Evolutionary conservation across 768 basidiomycete species (phyloP).

Genomic region (Podaxis carcinomalis): DNA sequence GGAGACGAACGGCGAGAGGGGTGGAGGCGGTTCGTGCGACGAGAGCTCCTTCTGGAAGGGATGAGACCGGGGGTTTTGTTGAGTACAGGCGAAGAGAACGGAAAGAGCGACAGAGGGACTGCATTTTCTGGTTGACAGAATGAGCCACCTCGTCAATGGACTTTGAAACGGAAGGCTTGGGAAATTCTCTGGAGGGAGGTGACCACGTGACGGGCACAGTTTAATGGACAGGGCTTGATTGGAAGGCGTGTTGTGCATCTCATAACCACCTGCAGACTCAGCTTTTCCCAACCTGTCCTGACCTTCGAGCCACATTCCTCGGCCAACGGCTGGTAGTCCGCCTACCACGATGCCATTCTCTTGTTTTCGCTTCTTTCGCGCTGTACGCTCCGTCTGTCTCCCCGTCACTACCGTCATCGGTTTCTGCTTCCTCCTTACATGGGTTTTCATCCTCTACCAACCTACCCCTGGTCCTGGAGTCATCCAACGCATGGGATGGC

Average conservation of each 20-base stretch:
- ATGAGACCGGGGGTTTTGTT: constrained; percentile 27
- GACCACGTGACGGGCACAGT: not conserved
- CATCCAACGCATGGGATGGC: constrained; percentile 80
- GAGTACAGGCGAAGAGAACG: constrained; percentile 31
- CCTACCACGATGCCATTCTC: constrained; percentile 33
- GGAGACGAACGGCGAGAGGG: constrained; percentile 68
- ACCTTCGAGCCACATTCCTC: not conserved
- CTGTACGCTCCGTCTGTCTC: constrained; percentile 47
- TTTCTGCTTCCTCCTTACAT: constrained; percentile 71
- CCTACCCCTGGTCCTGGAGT: constrained; percentile 69
- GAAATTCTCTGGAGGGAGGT: not conserved
- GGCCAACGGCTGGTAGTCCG: constrained; percentile 7
- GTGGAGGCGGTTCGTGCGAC: constrained; percentile 66
- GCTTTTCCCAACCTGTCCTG: not conserved
- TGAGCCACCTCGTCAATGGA: not conserved
- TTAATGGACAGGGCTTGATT: constrained; percentile 1
- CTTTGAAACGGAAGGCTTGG: not conserved
- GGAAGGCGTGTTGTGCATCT: constrained; percentile 6
- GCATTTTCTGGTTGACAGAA: constrained; percentile 22
- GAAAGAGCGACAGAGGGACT: constrained; percentile 27
- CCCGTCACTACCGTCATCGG: constrained; percentile 58
- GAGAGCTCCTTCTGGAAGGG: constrained; percentile 35
- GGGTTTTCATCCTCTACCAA: constrained; percentile 79
- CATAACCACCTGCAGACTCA: not conserved
- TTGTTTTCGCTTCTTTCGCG: constrained; percentile 43